Evolutionary conservation across 345 rosid genomes (phyloP), one percentile per base, ranked within the genome.

Genomic region (Trapa incisa): DNA sequence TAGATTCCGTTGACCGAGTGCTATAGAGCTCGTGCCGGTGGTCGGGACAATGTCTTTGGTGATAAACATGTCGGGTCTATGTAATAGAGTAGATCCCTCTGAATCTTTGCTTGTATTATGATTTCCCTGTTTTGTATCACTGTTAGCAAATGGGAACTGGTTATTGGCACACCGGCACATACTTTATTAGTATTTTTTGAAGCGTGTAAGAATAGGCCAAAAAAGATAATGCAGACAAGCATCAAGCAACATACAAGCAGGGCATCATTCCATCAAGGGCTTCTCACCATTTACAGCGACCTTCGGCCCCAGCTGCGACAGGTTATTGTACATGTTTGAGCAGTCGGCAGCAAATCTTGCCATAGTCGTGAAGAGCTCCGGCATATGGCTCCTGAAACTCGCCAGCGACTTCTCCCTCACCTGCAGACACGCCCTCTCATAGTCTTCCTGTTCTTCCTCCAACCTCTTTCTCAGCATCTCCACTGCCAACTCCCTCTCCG

Each of bases 351-450:
- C 81, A 61, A 83, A 75, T 45, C 67, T 78, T 0, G 78, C 63
- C 86, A 94, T 79, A 4, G 86, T 82, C 71, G 47, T 67, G 69
- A 87, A 94, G 37, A 94, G 85, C 72, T 87, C 97, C 0, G 96
- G 97, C 75, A 94, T 73, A 47, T 86, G 85, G 68, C 80, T 79
- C 70, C 73, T 80, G 36, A 91, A 89, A 71, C 86, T 94, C 5
- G 72, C 71, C 74, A 91, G 74, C 10, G 97, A 87, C 76, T 91
- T 94, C 61, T 84, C 87, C 75, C 99, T 82, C 67, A 94, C 97
- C 67, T 91, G 96, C 17, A 61, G 42, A 75, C 96, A 78, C 11
- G 70, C 80, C 68, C 71, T 86, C 57, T 67, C 72, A 73, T 89
- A 83, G 7, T 77, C 83, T 66, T 81, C 90, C 67, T 86, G 85